Evolutionary conservation across 805 yeast genomes (phyloP).

Genomic region (Nakazawaea populi): DNA sequence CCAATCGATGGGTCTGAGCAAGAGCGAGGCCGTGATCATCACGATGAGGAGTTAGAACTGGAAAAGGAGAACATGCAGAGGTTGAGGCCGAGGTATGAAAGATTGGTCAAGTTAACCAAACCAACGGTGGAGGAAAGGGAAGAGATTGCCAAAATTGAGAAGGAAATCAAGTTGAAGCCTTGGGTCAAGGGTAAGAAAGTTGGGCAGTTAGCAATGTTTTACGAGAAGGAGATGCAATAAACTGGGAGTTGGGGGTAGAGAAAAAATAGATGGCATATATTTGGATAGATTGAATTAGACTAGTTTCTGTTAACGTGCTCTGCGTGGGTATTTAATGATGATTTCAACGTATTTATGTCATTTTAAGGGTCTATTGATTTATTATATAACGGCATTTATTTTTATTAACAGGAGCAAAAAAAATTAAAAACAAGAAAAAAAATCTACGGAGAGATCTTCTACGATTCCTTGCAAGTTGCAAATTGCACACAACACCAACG

Average conservation of each 20-base stretch:
- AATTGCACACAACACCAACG: too few relatives aligned
- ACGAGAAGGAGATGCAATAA: conserved; percentile 34
- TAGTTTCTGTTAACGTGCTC: too few relatives aligned
- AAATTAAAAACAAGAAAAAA: not conserved
- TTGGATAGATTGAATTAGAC: too few relatives aligned
- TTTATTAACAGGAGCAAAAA: not conserved
- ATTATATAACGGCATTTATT: not conserved
- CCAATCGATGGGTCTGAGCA: too few relatives aligned
- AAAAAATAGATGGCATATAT: too few relatives aligned
- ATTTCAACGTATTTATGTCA: too few relatives aligned
- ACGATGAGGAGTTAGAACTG: not conserved
- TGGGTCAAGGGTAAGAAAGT: conserved; percentile 47
- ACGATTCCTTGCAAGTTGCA: too few relatives aligned
- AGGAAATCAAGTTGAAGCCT: conserved; percentile 7
- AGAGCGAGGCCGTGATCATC: too few relatives aligned
- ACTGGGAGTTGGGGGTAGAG: too few relatives aligned
- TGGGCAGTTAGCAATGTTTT: conserved; percentile 42
- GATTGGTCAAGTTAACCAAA: conserved; percentile 7
- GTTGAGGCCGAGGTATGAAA: conserved; percentile 2
- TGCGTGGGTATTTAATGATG: too few relatives aligned
- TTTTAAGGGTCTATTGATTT: too few relatives aligned
- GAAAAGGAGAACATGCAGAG: not conserved
- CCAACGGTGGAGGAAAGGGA: not conserved
- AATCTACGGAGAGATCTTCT: too few relatives aligned
- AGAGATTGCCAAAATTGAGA: not conserved